Percentiles rank a stretch among this genome's conserved stretches.
Conservation (phyloP, 2,329 filamentous ascomycete genomes). For the Xylariaceae sp. region DNA sequence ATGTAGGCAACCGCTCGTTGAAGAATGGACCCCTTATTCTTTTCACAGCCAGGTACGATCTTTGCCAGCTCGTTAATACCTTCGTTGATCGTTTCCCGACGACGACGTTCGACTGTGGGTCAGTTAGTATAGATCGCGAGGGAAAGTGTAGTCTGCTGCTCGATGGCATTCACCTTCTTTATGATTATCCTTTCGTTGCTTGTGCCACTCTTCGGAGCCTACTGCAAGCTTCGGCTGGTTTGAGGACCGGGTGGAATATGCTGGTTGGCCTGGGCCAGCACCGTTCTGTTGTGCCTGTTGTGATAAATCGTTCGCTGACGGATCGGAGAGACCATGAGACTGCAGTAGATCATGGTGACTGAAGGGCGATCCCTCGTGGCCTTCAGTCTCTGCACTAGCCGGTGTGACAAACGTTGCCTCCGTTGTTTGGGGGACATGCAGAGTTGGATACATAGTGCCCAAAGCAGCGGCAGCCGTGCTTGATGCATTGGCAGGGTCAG, state of each 20-base stretch:
- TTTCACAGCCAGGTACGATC: slow-evolving; percentile 96
- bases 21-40: slow-evolving; percentile 97
- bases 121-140: slow-evolving; percentile 27
- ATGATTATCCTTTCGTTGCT: slow-evolving; percentile 95
- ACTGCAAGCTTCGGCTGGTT: slow-evolving; percentile 77
- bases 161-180: slow-evolving; percentile 77
- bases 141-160: neutral
- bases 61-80: slow-evolving; percentile 98
- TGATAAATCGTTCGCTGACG: slow-evolving; percentile 35
- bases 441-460: slow-evolving; percentile 63
- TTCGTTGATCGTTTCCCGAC: slow-evolving; percentile 97
- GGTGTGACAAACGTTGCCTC: slow-evolving; percentile 68
- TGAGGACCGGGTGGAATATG: slow-evolving; percentile 47
- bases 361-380: slow-evolving; percentile 45
- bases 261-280: slow-evolving; percentile 38
- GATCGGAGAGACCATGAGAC: slow-evolving; percentile 46
- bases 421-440: slow-evolving; percentile 63
- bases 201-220: slow-evolving; percentile 98
- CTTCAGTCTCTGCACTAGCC: slow-evolving; percentile 47
- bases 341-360: slow-evolving; percentile 46
- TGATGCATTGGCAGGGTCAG: slow-evolving; percentile 61
- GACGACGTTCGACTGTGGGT: slow-evolving; percentile 83
- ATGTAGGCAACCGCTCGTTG: slow-evolving; percentile 95
- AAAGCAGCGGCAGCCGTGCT: slow-evolving; percentile 66
- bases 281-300: slow-evolving; percentile 49